phyloP scores from a whole-genome alignment of 2,329 filamentous ascomycete genomes.

The Podosphaera xanthii region DNA sequence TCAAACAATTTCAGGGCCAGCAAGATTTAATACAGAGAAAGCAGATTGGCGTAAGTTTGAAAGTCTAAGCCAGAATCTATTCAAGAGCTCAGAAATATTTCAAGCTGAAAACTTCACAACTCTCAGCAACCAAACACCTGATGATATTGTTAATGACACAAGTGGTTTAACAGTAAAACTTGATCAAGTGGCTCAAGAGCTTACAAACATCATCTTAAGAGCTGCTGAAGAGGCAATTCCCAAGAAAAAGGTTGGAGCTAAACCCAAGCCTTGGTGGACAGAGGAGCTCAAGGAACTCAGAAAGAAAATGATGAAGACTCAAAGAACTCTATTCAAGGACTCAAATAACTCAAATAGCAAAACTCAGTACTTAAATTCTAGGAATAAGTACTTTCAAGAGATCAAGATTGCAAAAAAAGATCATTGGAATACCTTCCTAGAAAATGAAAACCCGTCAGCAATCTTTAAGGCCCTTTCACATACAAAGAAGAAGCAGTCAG shows the following conservation, averaged over 20 bases:
- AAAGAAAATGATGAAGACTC: not conserved
- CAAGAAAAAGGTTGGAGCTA: not conserved
- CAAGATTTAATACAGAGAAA: not conserved
- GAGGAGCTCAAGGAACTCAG: not conserved
- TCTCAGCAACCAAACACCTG: not conserved
- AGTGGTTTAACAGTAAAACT: not conserved
- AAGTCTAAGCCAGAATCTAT: not conserved
- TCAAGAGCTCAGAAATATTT: not conserved
- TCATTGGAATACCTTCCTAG: not conserved
- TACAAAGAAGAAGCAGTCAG: not conserved
- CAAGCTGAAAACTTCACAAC: not conserved
- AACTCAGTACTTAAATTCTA: not conserved
- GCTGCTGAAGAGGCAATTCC: not conserved
- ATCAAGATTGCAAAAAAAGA: no score
- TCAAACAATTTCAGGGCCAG: not conserved
- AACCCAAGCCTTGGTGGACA: not conserved
- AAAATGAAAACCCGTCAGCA: not conserved
- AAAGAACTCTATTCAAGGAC: not conserved
- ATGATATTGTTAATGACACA: not conserved
- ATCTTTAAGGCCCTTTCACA: not conserved
- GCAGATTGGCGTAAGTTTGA: not conserved
- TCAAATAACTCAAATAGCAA: not conserved
- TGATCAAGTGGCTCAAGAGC: not conserved
- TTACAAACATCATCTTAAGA: not conserved
- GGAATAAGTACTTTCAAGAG: not conserved